phyloP scores from a whole-genome alignment of 2,329 filamentous ascomycete genomes.

The Diaporthe velutina region DNA sequence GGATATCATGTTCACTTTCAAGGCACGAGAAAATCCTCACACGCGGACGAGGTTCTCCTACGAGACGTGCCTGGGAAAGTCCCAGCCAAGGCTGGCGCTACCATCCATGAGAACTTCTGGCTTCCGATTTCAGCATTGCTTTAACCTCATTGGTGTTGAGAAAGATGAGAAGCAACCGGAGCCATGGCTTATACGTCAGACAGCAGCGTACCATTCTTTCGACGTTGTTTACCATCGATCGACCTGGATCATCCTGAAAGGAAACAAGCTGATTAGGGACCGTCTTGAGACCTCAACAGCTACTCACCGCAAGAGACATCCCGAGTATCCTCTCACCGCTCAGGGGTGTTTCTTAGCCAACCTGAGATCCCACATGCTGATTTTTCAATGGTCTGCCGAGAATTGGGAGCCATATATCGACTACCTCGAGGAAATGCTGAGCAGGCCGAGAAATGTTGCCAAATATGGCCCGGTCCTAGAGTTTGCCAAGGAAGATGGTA shows the following conservation, averaged over 20 bases:
- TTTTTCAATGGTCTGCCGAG: background rate
- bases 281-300: background rate
- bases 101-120: constrained; percentile 37
- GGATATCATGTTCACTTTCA: constrained; percentile 43
- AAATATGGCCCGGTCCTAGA: background rate
- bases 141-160: background rate
- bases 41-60: constrained; percentile 38
- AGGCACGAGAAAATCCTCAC: constrained; percentile 29
- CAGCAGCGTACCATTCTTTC: background rate
- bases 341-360: background rate
- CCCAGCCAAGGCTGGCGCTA: constrained; percentile 18
- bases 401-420: background rate
- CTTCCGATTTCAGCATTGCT: constrained; percentile 38
- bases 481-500: background rate
- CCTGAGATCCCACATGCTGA: background rate
- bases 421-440: background rate
- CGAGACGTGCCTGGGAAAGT: constrained; percentile 40
- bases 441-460: background rate
- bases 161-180: constrained; percentile 39
- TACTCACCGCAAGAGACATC: background rate
- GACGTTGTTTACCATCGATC: background rate
- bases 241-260: background rate
- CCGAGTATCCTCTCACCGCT: background rate
- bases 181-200: constrained; percentile 8
- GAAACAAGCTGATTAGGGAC: background rate